Evolutionary conservation across 352 stramenopile species (phyloP).

Genomic region (Phytophthora tentaculata): DNA sequence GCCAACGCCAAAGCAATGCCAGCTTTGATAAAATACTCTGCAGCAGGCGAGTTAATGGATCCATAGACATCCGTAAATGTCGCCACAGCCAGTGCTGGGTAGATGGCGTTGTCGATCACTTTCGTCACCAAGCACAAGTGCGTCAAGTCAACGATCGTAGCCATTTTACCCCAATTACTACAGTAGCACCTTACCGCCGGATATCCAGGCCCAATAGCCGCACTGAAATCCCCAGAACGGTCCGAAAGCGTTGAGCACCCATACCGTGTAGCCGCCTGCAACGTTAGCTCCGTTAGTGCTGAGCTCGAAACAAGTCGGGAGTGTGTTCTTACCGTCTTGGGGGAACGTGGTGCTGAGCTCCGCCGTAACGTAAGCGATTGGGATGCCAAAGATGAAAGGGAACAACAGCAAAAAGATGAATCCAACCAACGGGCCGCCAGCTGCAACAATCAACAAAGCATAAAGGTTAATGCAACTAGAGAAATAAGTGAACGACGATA

Average conservation of each 20-base stretch:
- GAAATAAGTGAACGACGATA: not conserved
- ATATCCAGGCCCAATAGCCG: constrained; percentile 86
- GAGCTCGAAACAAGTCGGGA: no score
- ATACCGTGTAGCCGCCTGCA: constrained; percentile 83
- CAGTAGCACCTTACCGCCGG: constrained; percentile 41
- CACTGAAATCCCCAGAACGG: constrained; percentile 87
- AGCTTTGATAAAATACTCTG: constrained; percentile 52
- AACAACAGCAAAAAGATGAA: constrained; percentile 89
- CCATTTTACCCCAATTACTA: not conserved
- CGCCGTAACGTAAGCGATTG: constrained; percentile 92
- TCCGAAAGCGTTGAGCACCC: constrained; percentile 92
- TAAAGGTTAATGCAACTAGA: not conserved
- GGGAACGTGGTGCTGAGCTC: constrained; percentile 92
- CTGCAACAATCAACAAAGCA: constrained; percentile 17
- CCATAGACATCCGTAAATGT: constrained; percentile 53
- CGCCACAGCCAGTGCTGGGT: constrained; percentile 79
- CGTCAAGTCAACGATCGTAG: not conserved
- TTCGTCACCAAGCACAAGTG: not conserved
- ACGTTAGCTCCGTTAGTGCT: no score
- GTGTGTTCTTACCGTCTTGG: constrained; percentile 66
- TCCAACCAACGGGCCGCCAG: constrained; percentile 67
- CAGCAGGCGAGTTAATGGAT: constrained; percentile 34
- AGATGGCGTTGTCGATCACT: constrained; percentile 93
- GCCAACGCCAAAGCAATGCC: constrained; percentile 50
- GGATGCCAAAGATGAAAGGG: constrained; percentile 91